Base-by-base conservation (phyloP, 176 grass and related monocot species). In the Phragmites australis region DNA sequence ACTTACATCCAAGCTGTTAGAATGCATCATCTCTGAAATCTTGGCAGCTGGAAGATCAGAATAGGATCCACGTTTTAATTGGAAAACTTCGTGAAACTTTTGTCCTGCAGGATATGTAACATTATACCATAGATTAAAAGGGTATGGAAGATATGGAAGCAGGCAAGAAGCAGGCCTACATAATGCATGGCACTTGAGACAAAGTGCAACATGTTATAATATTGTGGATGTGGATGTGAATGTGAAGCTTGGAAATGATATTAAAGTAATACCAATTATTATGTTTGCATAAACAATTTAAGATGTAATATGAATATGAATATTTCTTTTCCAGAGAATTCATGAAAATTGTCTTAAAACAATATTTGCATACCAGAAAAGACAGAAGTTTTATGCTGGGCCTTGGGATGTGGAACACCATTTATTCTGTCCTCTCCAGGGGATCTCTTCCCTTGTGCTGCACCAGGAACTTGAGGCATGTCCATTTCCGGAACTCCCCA, bases 21-120 rank as follows among this genome's bases (percentile, higher is more conserved):
- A 95, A 82, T 93, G 93, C 92, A 91, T 99, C 90, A 99, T 99
- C 76, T 99, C 96, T 75, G 90, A 95, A 93, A 99, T 93, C 70
- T 90, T 99, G 82, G 79, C 87, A 53, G 90, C 90, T 9, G 92
- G 87, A 87, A 93, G 86, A 69, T 95, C 84, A 77, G 93, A 89
- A 77, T 91, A 99, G 82, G 88, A 88, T 56, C 96, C 92, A 5
- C 65, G 79, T 82, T 86, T 99, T 84, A 89, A 72, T 72, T 95
- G 96, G 23, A 99, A 95, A 88, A 93, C 79, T 55, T 99, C 96
- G 23, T 89, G 72, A 76, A 95, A 87, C 81, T 93, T 95, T 79
- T 82, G 78, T 41, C 96, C 92, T 87, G 75, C 54, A 76, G 53
- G 26, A 62, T 13, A 82, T 12, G 49, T 34, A 71, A 65, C 15